Evolutionary conservation across 306 rosid genomes (phyloP).

Genomic region (Quillaja saponaria): DNA sequence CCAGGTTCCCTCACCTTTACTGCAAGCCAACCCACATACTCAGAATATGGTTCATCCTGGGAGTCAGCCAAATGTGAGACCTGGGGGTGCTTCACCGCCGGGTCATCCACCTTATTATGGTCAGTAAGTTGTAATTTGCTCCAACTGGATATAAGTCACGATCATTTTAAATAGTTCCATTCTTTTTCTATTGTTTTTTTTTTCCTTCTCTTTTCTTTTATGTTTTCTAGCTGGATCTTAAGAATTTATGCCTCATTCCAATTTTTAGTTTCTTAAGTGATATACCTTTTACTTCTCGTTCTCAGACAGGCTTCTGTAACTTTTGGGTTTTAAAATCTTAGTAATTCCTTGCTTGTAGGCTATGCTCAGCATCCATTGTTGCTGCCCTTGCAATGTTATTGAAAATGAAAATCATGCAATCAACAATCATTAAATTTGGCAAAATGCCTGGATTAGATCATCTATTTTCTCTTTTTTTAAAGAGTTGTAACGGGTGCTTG

Average conservation of each 20-base stretch:
- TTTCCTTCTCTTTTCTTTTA: not conserved
- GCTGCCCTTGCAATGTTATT: no score
- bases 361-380: no score
- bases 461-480: no score
- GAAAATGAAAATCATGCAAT: no score
- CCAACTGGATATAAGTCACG: slow-evolving; percentile 20
- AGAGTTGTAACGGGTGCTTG: no score
- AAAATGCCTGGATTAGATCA: no score
- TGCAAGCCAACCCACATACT: slow-evolving; percentile 25
- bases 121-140: slow-evolving; percentile 29
- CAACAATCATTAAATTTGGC: no score
- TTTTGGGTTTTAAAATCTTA: not conserved
- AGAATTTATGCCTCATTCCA: not conserved
- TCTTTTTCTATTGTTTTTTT: not conserved
- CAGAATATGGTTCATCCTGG: slow-evolving; percentile 25
- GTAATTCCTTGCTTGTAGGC: no score
- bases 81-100: slow-evolving; percentile 36
- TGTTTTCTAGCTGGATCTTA: slow-evolving; percentile 18
- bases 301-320: slow-evolving; percentile 1
- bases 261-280: not conserved
- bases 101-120: slow-evolving; percentile 45
- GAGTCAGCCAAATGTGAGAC: slow-evolving; percentile 20
- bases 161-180: not conserved
- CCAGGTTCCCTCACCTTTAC: slow-evolving; percentile 45
- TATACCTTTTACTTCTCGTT: slow-evolving; percentile 14